phyloP scores from a whole-genome alignment of 2,329 filamentous ascomycete genomes.

The Graphium sp. region DNA sequence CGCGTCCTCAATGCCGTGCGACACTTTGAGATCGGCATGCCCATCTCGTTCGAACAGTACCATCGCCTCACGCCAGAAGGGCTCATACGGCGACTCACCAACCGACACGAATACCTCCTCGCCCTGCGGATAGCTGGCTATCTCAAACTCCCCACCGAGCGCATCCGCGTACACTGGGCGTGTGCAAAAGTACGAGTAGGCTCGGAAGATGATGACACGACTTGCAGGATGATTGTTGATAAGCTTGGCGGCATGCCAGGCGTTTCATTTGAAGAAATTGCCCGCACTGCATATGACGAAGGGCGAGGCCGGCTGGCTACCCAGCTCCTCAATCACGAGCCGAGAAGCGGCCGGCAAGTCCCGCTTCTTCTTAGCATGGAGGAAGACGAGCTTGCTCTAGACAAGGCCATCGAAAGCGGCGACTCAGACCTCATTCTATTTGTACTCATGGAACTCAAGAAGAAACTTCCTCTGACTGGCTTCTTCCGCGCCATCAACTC shows the following conservation, averaged over 20 bases:
- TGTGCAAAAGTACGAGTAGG: constrained; percentile 82
- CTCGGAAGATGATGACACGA: constrained; percentile 70
- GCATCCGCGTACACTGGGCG: constrained; percentile 94
- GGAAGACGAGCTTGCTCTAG: constrained; percentile 83
- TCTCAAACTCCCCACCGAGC: constrained; percentile 68
- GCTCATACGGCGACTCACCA: constrained; percentile 72
- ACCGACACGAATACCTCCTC: constrained; percentile 78
- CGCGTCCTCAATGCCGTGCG: constrained; percentile 85
- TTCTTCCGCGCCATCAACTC: constrained; percentile 89
- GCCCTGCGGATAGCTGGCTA: constrained; percentile 81
- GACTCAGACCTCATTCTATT: constrained; percentile 88
- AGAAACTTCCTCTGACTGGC: constrained; percentile 72
- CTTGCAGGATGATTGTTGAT: constrained; percentile 74
- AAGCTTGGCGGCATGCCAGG: constrained; percentile 76
- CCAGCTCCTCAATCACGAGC: constrained; percentile 81
- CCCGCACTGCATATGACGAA: constrained; percentile 84
- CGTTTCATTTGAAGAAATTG: constrained; percentile 91
- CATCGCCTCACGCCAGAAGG: constrained; percentile 77
- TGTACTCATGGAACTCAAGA: constrained; percentile 75
- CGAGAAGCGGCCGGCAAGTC: constrained; percentile 87
- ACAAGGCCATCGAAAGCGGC: constrained; percentile 91
- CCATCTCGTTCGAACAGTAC: constrained; percentile 87
- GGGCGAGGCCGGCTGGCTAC: constrained; percentile 80
- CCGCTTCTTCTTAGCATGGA: constrained; percentile 88
- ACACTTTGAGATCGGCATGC: constrained; percentile 80